Percentiles rank a stretch among this genome's conserved stretches.
Evolutionary conservation across 1,139 yeast genomes (phyloP).

Genomic region (Hansenula sp.): DNA sequence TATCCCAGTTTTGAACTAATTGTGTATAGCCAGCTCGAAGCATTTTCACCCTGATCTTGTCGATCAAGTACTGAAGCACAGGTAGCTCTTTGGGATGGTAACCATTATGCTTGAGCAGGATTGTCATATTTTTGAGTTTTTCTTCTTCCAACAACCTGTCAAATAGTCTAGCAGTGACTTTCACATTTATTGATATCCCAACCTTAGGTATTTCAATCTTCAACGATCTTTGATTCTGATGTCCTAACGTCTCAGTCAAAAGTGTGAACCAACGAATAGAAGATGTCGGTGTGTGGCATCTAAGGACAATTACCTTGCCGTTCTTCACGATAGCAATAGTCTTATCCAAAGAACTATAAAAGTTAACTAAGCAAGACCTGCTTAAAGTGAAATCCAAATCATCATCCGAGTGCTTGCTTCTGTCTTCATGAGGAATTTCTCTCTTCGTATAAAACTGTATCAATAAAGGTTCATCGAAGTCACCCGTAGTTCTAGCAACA

Average conservation of each 20-base stretch:
- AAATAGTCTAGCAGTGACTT: constrained; percentile 29
- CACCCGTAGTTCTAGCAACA: constrained; percentile 58
- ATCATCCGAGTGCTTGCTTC: constrained; percentile 18
- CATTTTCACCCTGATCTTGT: constrained; percentile 18
- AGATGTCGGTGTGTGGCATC: constrained; percentile 46
- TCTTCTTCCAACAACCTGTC: constrained; percentile 12
- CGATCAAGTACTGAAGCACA: constrained; percentile 33
- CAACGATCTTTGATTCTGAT: constrained; percentile 22
- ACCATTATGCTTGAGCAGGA: constrained; percentile 25
- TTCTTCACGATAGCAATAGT: constrained; percentile 50
- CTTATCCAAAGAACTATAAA: constrained; percentile 69
- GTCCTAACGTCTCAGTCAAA: constrained; percentile 41
- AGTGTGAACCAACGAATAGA: constrained; percentile 65
- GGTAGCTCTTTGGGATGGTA: constrained; percentile 33
- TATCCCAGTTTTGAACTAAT: constrained; percentile 18
- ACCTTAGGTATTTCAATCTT: constrained; percentile 50
- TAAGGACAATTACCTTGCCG: constrained; percentile 46
- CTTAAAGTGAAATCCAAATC: constrained; percentile 27
- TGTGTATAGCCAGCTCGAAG: constrained; percentile 19
- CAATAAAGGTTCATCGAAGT: constrained; percentile 42
- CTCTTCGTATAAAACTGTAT: constrained; percentile 59
- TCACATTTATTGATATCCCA: constrained; percentile 40
- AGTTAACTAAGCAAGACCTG: constrained; percentile 32
- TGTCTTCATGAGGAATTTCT: constrained; percentile 28
- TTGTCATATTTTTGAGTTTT: constrained; percentile 6